These are phyloP conservation scores for Rhododendron ovatum DNA, from an alignment of 148 eudicot genomes.

Conservation along the genomic window DNA sequence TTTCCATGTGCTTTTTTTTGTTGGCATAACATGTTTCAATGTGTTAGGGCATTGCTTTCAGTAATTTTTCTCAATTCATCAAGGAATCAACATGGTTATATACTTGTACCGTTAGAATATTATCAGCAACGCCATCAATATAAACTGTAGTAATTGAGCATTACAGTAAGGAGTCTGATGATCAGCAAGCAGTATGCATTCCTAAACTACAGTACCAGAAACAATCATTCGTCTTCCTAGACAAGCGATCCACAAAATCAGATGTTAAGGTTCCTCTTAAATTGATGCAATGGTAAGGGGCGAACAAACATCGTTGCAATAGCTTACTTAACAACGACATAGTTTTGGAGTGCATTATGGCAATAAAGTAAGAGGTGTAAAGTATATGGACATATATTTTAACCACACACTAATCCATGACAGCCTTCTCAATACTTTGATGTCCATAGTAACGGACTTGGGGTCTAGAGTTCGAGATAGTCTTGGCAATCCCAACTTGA, in stretches of 20 bases:
- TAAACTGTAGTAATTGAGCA: neutral
- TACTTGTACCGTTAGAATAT: no score
- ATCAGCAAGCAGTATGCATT: neutral
- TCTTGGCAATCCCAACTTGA: neutral
- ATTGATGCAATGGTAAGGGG: neutral
- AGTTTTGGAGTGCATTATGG: neutral
- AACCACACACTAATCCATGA: neutral
- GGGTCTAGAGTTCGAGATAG: neutral
- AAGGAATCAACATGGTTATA: neutral
- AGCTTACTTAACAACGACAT: neutral
- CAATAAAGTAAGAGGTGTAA: conserved; percentile 1
- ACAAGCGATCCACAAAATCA: neutral
- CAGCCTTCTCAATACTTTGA: neutral
- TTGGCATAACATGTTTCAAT: no score
- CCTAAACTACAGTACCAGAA: neutral
- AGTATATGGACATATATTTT: neutral
- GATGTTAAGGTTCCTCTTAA: neutral
- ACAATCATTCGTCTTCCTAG: neutral
- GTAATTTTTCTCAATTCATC: neutral
- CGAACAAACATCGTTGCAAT: neutral
- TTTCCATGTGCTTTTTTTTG: neutral
- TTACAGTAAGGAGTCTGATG: neutral
- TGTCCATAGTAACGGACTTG: neutral
- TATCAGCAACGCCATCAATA: neutral
- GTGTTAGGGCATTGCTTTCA: neutral